Conservation (phyloP, 2,329 filamentous ascomycete genomes). For the Lachnellula arida region DNA sequence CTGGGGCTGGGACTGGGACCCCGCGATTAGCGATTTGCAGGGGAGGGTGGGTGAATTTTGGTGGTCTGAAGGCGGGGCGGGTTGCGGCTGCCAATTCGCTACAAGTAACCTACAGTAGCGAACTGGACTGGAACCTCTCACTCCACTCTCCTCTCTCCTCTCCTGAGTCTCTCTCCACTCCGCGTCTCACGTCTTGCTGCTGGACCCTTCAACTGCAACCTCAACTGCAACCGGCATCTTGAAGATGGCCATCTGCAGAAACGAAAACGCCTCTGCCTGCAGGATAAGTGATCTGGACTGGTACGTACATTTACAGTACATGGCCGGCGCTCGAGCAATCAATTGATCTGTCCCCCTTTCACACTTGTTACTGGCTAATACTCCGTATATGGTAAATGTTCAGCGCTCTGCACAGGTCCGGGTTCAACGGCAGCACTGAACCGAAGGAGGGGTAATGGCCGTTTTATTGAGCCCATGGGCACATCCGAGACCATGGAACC, state of each 20-base stretch:
- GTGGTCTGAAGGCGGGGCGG: neutral
- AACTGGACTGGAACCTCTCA: neutral
- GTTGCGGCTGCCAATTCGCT: neutral
- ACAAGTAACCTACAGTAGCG: neutral
- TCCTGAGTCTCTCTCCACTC: neutral
- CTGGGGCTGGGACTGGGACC: neutral
- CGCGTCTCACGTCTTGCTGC: neutral
- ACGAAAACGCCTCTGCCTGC: no score
- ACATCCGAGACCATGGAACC: neutral
- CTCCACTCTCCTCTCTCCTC: neutral
- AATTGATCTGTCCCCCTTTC: neutral
- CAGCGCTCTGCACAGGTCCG: neutral
- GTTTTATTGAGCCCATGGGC: neutral
- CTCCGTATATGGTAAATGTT: neutral
- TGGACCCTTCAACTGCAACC: no score
- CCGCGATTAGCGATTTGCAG: neutral
- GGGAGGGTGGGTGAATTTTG: no score
- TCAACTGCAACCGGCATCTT: no score
- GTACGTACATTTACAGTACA: no score
- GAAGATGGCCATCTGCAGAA: no score
- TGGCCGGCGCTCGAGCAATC: neutral
- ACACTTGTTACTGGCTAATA: neutral
- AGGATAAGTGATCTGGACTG: no score
- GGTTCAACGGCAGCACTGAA: neutral
- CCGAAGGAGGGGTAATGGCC: neutral